Percentiles rank a stretch among this genome's conserved stretches.
Evolutionary conservation across 2,329 filamentous ascomycete genomes (phyloP).

Genomic region (Alternaria hordeiaustralica): DNA sequence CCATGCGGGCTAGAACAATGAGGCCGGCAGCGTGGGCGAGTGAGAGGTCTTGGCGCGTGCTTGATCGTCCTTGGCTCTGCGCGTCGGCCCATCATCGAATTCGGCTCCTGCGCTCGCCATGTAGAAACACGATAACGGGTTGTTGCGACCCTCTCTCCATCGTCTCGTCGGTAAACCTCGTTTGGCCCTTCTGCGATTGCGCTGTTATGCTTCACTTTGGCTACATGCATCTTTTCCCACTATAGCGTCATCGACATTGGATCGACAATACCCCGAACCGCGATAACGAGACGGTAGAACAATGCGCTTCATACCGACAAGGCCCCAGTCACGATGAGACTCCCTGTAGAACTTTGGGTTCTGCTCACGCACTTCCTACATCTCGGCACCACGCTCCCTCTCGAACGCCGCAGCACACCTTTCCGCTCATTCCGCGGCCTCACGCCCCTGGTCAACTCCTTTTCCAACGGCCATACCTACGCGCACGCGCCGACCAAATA

Average conservation of each 20-base stretch:
- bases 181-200: not conserved
- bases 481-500: constrained; percentile 31
- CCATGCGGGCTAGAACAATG: not conserved
- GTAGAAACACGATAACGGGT: constrained; percentile 8
- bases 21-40: not conserved
- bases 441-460: constrained; percentile 24
- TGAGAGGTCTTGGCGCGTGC: constrained; percentile 5
- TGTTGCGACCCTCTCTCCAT: not conserved
- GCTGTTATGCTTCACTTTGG: not conserved
- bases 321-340: constrained; percentile 9
- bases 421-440: constrained; percentile 23
- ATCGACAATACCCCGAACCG: not conserved
- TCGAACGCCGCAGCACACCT: constrained; percentile 8
- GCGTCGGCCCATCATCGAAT: not conserved
- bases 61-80: constrained; percentile 7
- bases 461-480: constrained; percentile 20
- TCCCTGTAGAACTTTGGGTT: not conserved
- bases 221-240: not conserved
- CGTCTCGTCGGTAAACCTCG: not conserved
- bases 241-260: not conserved
- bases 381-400: constrained; percentile 8
- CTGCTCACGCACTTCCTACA: not conserved
- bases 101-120: not conserved
- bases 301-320: constrained; percentile 7
- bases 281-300: not conserved